Evolutionary conservation across 164 flowering plant genomes (phyloP), one percentile per base, ranked within the genome.

Genomic region (Macadamia tetraphylla): DNA sequence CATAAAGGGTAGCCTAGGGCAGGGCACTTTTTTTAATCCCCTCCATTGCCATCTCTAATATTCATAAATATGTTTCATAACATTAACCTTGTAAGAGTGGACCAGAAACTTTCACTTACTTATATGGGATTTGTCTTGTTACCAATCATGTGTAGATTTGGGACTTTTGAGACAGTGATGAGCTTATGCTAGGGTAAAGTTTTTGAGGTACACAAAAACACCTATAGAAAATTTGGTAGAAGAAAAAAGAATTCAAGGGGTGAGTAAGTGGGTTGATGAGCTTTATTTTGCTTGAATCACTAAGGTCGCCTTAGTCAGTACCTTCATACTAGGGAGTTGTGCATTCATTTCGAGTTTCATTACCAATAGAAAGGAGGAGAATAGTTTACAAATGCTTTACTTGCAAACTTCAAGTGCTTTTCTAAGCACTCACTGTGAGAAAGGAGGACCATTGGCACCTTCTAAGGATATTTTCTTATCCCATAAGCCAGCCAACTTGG

Each of bases 401-500:
- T 71, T 63, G 53, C 68, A 71, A 55, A 53, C 67, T 40, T 56
- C 63, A 8, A 35, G 40, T 14, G 15, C 18, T 60, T 71, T 58
- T 18, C 6, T 66, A 6, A 31, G 31, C 63, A 59, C 52, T 58
- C 71, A 58, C 66, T 67, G 40, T 13, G 30, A 62, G 42, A 65
- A 18, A 63, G 62, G 61, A 60, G 53, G 61, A 23, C 46, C 64
- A 57, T 29, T 49, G 64, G 61, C 59, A 73, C 66, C 71, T 73
- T 70, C 74, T 56, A 63, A 48, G 67, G 74, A 70, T 61, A 67
- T 66, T 73, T 67, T 64, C 69, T 67, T 73, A 60, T 70, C 68
- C 58, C 44, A 4, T 59, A 70, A 63, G 68, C 66, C 65, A 53
- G 8, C 53, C 15, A 18, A 62, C 58, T 57, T 63, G 64, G 11